These are phyloP conservation scores for Harrya chromipes DNA, from an alignment of 768 basidiomycete species.

Conservation along the genomic window DNA sequence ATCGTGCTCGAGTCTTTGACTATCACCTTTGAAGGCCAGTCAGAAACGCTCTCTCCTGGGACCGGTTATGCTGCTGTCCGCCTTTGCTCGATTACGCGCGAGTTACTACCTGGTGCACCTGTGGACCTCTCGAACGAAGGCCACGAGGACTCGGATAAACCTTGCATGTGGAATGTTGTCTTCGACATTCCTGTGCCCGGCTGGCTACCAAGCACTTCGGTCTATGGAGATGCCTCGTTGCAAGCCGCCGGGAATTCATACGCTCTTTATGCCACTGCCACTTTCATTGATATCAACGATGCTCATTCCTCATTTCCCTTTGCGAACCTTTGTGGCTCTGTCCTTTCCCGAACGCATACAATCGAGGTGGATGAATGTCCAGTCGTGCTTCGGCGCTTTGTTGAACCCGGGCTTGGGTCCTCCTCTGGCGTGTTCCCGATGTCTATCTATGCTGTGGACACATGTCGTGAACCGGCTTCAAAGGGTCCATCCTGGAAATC, in stretches of 20 bases:
- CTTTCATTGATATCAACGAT: slow-evolving; percentile 49
- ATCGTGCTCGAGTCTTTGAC: slow-evolving; percentile 65
- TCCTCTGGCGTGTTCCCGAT: slow-evolving; percentile 30
- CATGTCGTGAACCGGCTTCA: slow-evolving; percentile 24
- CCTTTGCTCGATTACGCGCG: slow-evolving; percentile 62
- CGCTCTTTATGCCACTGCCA: slow-evolving; percentile 63
- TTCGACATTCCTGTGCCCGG: slow-evolving; percentile 87
- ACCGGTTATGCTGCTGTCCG: slow-evolving; percentile 69
- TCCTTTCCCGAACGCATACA: slow-evolving; percentile 44
- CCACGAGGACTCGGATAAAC: slow-evolving; percentile 51
- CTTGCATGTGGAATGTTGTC: slow-evolving; percentile 67
- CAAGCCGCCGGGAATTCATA: slow-evolving; percentile 61
- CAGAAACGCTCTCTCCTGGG: slow-evolving; percentile 62
- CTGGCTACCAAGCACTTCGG: slow-evolving; percentile 73
- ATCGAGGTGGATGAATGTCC: slow-evolving; percentile 38
- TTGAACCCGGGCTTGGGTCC: slow-evolving; percentile 38
- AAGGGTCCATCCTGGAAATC: slow-evolving; percentile 11
- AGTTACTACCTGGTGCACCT: slow-evolving; percentile 48
- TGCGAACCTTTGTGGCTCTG: slow-evolving; percentile 53
- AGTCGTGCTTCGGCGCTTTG: slow-evolving; percentile 55
- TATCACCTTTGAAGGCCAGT: slow-evolving; percentile 83
- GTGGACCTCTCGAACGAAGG: slow-evolving; percentile 65
- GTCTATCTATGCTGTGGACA: slow-evolving; percentile 44
- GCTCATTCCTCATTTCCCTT: slow-evolving; percentile 43
- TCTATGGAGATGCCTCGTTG: slow-evolving; percentile 40